Evolutionary conservation across 768 basidiomycete species (phyloP), one percentile per base, ranked within the genome.

Genomic region (Mycena epipterygia): DNA sequence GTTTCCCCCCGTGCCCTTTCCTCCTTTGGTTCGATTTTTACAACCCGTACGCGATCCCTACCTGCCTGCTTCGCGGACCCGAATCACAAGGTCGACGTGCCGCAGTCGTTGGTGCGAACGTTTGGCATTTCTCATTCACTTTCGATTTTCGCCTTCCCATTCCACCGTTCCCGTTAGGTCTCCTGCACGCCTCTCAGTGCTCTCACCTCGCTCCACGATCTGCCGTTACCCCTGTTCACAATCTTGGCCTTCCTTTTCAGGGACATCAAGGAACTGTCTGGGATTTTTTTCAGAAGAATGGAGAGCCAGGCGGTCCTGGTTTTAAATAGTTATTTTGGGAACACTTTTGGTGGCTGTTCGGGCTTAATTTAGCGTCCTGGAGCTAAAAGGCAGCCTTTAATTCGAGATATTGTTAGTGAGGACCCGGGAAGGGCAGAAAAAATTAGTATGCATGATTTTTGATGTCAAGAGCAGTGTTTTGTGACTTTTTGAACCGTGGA

Each of bases 111-210:
- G 55, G 37, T 57, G 55, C 55, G 55, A n/a, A n/a, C n/a, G n/a
- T n/a, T n/a, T n/a, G n/a, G n/a, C n/a, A n/a, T 57, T 41, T 35
- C 55, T 57, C 37, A 57, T 57, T 39, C 55, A 57, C 55, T 57
- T 37, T 27, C 23, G 37, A 57, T 39, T 39, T 57, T 57, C 55
- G 55, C 55, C 55, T 39, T 57, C 27, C 55, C 55, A 41, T 57
- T 57, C 55, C 41, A 42, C 41, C 41, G 41, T 42, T 42, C 41
- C 41, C 41, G 17, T 42, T 42, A 21, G 41, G 41, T 42, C 41
- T 17, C 41, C 41, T 21, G 41, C 41, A 42, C 41, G 9, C 41
- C 41, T 42, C 41, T 42, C 41, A 5, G 9, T 14, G 6, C 41
- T 42, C 41, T 42, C 41, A 5, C 41, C 35, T 37, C 41, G 41